phyloP scores from a whole-genome alignment of 306 rosid genomes.

The Cucumis cinereus region DNA sequence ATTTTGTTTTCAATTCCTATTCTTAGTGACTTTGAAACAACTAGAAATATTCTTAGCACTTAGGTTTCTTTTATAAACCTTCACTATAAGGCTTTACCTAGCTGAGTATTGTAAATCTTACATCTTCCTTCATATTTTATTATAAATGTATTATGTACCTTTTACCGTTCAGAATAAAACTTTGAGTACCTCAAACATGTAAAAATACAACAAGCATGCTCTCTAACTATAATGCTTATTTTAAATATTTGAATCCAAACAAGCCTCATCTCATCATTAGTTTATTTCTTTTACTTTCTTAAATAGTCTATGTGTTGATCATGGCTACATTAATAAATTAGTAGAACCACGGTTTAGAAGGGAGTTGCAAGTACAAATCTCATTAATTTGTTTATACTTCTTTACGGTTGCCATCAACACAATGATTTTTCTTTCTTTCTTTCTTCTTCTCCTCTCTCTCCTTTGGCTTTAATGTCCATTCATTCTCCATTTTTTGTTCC shows the following conservation, averaged over 20 bases:
- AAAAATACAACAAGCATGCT: background rate
- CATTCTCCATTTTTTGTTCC: background rate
- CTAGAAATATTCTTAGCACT: background rate
- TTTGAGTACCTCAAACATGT: background rate
- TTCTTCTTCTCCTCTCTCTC: background rate
- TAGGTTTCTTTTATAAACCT: background rate
- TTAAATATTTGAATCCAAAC: background rate
- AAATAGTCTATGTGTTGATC: background rate
- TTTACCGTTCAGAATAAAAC: background rate
- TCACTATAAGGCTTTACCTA: background rate
- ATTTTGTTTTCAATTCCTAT: background rate
- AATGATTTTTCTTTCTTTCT: background rate
- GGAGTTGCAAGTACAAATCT: slow-evolving; percentile 4
- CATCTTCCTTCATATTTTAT: background rate
- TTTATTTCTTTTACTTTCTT: background rate
- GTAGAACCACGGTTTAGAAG: background rate
- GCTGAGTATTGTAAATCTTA: background rate
- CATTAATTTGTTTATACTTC: slow-evolving; percentile 2
- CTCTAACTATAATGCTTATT: background rate
- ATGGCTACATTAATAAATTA: background rate
- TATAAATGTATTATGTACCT: background rate
- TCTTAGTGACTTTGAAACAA: background rate
- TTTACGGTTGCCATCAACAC: background rate
- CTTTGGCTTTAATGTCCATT: background rate
- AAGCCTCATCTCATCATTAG: background rate